These are phyloP conservation scores for Bryoerythrophyllum caledonicum DNA, from an alignment of 225 moss, liverwort and hornwort species.

Conservation along the genomic window DNA sequence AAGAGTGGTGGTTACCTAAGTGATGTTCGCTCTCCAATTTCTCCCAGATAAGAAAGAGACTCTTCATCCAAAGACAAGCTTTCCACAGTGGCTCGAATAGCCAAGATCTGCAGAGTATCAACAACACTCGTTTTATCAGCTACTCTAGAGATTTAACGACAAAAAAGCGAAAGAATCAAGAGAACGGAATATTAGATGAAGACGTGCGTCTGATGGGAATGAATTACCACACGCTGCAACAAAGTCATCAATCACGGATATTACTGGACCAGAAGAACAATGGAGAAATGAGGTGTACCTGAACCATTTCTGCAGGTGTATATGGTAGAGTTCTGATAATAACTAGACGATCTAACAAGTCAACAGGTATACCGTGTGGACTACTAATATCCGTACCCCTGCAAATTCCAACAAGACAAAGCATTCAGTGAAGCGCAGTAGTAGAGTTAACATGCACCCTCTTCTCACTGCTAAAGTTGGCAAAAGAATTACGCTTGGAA, in stretches of 20 bases:
- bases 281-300: constrained; percentile 31
- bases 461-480: not conserved
- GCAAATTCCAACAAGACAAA: constrained; percentile 28
- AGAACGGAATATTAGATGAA: not conserved
- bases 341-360: constrained; percentile 93
- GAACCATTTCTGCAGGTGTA: constrained; percentile 75
- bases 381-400: constrained; percentile 97
- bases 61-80: constrained; percentile 85
- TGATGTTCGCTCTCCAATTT: constrained; percentile 94
- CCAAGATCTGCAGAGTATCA: constrained; percentile 63
- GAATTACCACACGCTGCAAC: constrained; percentile 14
- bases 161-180: not conserved
- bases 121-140: not conserved
- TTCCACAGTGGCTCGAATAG: constrained; percentile 93
- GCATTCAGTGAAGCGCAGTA: constrained; percentile 8
- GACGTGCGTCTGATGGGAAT: not conserved
- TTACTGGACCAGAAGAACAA: constrained; percentile 8
- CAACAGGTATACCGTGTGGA: constrained; percentile 92
- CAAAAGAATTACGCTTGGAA: not conserved
- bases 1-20: constrained; percentile 49
- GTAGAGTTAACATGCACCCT: not conserved
- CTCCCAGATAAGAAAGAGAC: constrained; percentile 81
- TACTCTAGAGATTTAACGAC: not conserved
- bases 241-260: constrained; percentile 1
- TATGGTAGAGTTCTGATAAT: constrained; percentile 94